Conservation (phyloP, 2,329 filamentous ascomycete species). For the Raffaelea deltoideospora region DNA sequence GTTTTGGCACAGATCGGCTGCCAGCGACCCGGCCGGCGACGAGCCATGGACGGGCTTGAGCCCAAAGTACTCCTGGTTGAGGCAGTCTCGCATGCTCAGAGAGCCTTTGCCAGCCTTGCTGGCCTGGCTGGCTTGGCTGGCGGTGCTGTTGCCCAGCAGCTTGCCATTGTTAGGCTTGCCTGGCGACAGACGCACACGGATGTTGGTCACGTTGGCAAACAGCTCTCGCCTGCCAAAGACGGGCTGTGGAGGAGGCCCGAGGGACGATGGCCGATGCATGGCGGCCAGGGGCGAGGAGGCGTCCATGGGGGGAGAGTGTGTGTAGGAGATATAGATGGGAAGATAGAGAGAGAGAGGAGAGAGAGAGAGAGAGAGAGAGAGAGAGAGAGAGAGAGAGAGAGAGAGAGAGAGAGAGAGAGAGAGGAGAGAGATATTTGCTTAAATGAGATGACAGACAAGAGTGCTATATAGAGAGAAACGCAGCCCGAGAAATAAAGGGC, state of each 20-base stretch:
- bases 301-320: conserved; percentile 47
- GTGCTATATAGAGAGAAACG: no score
- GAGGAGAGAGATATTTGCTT: not conserved
- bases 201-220: conserved; percentile 35
- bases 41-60: conserved; percentile 65
- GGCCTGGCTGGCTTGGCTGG: not conserved
- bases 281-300: conserved; percentile 87
- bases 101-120: conserved; percentile 19
- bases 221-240: conserved; percentile 44
- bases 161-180: conserved; percentile 25
- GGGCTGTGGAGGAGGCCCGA: no score
- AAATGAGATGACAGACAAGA: no score
- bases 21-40: conserved; percentile 80
- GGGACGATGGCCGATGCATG: conserved; percentile 62
- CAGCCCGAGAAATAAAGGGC: no score
- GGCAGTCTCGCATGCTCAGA: conserved; percentile 51
- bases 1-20: conserved; percentile 90
- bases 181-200: conserved; percentile 31
- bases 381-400: not conserved
- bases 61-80: conserved; percentile 62
- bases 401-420: not conserved
- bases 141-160: not conserved
- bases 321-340: not conserved
- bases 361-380: not conserved
- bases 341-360: not conserved